These are phyloP conservation scores for Candida pseudofarinosa DNA, from an alignment of 805 yeast species.

Conservation along the genomic window DNA sequence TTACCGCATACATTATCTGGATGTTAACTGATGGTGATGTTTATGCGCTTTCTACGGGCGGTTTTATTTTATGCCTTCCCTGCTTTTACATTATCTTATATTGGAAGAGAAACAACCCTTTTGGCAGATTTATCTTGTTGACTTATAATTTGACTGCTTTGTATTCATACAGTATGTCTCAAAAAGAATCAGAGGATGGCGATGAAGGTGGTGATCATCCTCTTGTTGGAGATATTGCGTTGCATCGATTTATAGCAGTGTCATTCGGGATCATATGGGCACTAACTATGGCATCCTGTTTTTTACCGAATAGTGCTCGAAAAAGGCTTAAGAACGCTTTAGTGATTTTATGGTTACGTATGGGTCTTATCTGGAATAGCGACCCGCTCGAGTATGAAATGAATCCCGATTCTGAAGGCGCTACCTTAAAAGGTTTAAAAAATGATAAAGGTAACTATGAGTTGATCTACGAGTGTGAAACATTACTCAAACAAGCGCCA, in stretches of 20 bases:
- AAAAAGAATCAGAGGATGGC: constrained; percentile 51
- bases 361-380: constrained; percentile 78
- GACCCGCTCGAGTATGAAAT: constrained; percentile 57
- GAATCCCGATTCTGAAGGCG: constrained; percentile 15
- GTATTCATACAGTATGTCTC: constrained; percentile 66
- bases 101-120: constrained; percentile 63
- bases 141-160: constrained; percentile 77
- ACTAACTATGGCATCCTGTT: constrained; percentile 55
- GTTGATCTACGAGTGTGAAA: constrained; percentile 57
- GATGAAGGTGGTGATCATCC: constrained; percentile 72
- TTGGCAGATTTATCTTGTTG: constrained; percentile 65
- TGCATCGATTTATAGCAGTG: constrained; percentile 73
- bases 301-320: constrained; percentile 76
- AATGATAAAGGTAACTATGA: constrained; percentile 47
- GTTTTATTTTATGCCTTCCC: constrained; percentile 45
- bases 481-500: constrained; percentile 65
- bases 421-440: constrained; percentile 38
- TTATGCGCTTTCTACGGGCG: constrained; percentile 45
- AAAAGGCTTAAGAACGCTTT: constrained; percentile 60
- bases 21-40: constrained; percentile 51
- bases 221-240: constrained; percentile 66
- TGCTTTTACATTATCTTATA: constrained; percentile 57
- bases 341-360: constrained; percentile 68
- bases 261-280: constrained; percentile 77
- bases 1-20: constrained; percentile 60